These are phyloP conservation scores for Naegleria gruberi DNA, from an alignment of 208 protist genomes.

Conservation along the genomic window DNA sequence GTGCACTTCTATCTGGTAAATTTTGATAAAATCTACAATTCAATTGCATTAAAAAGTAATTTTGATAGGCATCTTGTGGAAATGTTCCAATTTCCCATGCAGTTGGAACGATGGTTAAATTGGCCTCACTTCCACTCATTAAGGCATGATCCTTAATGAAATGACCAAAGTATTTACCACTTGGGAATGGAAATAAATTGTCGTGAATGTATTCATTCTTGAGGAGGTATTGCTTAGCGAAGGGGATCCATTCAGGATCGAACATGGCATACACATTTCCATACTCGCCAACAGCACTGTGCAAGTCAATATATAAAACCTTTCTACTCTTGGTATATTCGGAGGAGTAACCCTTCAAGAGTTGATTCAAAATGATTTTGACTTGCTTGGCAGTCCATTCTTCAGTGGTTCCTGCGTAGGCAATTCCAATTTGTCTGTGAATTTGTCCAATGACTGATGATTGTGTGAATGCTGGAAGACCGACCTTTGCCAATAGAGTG, in stretches of 20 bases:
- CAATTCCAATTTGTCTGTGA: not conserved
- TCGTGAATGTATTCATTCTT: not conserved
- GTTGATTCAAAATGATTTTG: not conserved
- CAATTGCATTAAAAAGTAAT: not conserved
- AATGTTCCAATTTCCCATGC: not conserved
- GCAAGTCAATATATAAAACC: not conserved
- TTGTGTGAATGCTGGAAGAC: not conserved
- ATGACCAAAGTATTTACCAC: not conserved
- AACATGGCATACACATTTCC: not conserved
- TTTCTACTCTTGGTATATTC: not conserved
- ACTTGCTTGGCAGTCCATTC: not conserved
- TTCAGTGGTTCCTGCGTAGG: not conserved
- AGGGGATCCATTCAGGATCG: not conserved
- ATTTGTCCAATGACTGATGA: not conserved
- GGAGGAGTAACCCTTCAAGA: not conserved
- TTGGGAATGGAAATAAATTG: not conserved
- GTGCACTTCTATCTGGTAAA: not conserved
- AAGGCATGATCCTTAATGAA: not conserved
- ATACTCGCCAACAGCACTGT: not conserved
- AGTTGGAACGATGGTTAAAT: not conserved
- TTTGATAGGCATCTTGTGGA: not conserved
- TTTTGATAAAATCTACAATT: not conserved
- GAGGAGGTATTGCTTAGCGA: not conserved
- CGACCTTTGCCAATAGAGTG: no score
- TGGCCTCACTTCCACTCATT: not conserved